A percentile compares a stretch with the other conserved stretches of the same genome.
phyloP scores from a whole-genome alignment of 768 basidiomycete genomes.

The Candolleomyces efflorescens region DNA sequence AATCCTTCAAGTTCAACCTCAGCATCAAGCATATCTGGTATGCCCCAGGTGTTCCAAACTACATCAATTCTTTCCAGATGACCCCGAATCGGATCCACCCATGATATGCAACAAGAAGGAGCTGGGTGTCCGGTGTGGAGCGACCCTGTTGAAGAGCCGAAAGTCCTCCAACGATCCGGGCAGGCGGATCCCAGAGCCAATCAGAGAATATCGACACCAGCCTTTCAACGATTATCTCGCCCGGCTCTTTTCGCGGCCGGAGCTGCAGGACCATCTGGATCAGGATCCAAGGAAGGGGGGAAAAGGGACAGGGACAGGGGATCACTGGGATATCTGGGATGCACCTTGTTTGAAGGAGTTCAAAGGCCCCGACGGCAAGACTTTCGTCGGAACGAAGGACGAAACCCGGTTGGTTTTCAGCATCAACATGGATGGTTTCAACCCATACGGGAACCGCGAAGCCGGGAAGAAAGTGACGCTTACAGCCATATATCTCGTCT shows the following conservation, averaged over 20 bases:
- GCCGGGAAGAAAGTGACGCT: constrained; percentile 17
- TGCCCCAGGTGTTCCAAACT: too few species aligned
- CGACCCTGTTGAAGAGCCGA: too few species aligned
- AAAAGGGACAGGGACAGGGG: background rate
- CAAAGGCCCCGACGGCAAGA: constrained; percentile 1
- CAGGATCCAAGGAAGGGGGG: background rate
- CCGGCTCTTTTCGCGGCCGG: constrained; percentile 13
- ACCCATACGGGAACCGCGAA: constrained; percentile 22
- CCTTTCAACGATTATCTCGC: constrained; percentile 21
- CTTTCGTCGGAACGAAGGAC: constrained; percentile 7
- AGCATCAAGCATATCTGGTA: too few species aligned
- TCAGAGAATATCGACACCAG: constrained; percentile 8
- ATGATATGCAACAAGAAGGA: too few species aligned
- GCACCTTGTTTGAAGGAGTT: background rate
- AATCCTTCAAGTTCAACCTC: too few species aligned
- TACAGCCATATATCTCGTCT: constrained; percentile 22
- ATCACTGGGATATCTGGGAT: constrained; percentile 1
- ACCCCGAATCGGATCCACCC: too few species aligned
- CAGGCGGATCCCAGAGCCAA: background rate
- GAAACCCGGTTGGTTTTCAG: constrained; percentile 19
- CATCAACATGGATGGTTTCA: constrained; percentile 26
- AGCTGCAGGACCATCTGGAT: constrained; percentile 12
- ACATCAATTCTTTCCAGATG: too few species aligned
- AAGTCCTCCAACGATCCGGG: too few species aligned
- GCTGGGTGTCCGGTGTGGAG: too few species aligned